Conservation (phyloP, 2,329 filamentous ascomycete genomes). For the Stemphylium beticola region DNA sequence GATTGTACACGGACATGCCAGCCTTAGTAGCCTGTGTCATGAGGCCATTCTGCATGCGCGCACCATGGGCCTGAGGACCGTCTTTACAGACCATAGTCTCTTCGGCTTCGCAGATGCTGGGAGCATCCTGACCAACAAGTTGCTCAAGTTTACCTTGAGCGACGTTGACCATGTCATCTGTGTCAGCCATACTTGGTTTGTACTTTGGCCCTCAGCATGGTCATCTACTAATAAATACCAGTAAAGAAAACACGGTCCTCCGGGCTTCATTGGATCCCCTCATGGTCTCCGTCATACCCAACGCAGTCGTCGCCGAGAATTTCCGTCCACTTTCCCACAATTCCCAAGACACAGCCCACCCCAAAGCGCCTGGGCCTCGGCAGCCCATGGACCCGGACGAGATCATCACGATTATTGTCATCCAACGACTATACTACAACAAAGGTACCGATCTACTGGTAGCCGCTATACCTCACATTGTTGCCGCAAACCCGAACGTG, state of each 20-base stretch:
- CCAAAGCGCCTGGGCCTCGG: conserved; percentile 59
- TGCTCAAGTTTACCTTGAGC: conserved; percentile 93
- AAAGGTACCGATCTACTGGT: conserved; percentile 98
- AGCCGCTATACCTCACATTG: conserved; percentile 89
- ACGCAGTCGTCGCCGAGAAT: conserved; percentile 95
- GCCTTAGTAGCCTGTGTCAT: conserved; percentile 89
- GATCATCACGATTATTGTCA: conserved; percentile 93
- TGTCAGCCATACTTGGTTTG: conserved; percentile 95
- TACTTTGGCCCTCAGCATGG: background rate
- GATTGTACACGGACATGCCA: conserved; percentile 97
- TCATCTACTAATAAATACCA: conserved; percentile 47
- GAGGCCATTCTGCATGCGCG: conserved; percentile 93
- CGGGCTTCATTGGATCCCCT: conserved; percentile 91
- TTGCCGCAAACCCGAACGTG: conserved; percentile 88
- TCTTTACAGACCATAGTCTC: conserved; percentile 96
- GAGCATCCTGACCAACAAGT: conserved; percentile 95
- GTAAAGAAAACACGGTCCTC: conserved; percentile 97
- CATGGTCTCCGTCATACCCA: conserved; percentile 98
- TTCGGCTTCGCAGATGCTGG: conserved; percentile 97
- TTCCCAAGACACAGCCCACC: conserved; percentile 25
- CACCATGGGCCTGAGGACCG: conserved; percentile 94
- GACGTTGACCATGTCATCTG: conserved; percentile 99
- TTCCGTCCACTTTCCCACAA: conserved; percentile 73
- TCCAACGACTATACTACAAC: conserved; percentile 97
- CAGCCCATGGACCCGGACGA: conserved; percentile 80